Evolutionary conservation across 1,139 yeast species (phyloP).

Genomic region (Spencermartinsiella ligniputridi): DNA sequence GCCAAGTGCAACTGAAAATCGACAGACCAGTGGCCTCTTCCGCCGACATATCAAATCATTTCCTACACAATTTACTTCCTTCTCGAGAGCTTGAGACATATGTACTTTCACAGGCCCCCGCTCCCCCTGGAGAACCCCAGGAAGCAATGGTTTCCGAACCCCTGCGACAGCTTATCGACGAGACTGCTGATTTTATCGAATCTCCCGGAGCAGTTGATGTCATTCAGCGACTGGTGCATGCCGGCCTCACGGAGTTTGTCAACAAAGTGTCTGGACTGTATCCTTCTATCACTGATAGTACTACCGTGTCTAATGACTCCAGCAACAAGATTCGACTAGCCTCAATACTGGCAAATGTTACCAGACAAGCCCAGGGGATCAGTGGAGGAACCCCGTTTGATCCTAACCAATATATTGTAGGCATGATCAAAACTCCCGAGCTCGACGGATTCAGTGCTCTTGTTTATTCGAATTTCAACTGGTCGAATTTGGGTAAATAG

Average conservation of each 20-base stretch:
- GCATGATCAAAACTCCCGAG: constrained; percentile 50
- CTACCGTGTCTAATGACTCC: constrained; percentile 23
- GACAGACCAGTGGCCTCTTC: constrained; percentile 27
- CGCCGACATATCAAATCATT: constrained; percentile 16
- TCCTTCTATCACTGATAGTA: constrained; percentile 19
- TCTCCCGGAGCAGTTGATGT: constrained; percentile 41
- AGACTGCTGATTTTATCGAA: constrained; percentile 47
- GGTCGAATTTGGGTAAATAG: constrained; percentile 23
- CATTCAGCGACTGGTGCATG: constrained; percentile 35
- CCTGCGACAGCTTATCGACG: constrained; percentile 41
- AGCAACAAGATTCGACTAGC: constrained; percentile 53
- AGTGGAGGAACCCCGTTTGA: constrained; percentile 45
- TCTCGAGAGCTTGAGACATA: constrained; percentile 38
- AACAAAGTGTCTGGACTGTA: constrained; percentile 27
- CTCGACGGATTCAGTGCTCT: constrained; percentile 87
- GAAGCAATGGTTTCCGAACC: constrained; percentile 19
- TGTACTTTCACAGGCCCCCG: constrained; percentile 37
- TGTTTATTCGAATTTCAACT: constrained; percentile 78
- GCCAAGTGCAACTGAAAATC: constrained; percentile 40
- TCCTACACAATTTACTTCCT: constrained; percentile 37
- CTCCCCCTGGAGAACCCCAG: constrained; percentile 10
- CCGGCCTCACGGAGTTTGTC: constrained; percentile 33
- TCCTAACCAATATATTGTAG: constrained; percentile 45
- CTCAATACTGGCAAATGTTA: constrained; percentile 59
- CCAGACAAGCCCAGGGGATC: constrained; percentile 60